These are phyloP conservation scores for Crepidotus variabilis DNA, from an alignment of 768 basidiomycete genomes.

Conservation along the genomic window DNA sequence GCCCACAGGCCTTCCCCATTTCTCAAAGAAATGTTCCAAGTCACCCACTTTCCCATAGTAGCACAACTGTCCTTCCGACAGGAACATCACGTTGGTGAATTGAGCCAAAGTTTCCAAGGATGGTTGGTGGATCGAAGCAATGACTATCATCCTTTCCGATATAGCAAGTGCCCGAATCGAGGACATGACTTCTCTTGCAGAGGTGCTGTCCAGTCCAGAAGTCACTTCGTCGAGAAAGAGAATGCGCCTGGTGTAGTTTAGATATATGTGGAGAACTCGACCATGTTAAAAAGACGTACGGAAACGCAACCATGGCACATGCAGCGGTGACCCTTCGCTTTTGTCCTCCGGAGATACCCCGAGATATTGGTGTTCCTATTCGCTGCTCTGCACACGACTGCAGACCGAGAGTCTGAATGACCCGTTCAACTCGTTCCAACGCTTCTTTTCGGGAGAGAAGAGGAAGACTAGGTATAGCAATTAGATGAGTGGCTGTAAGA, in stretches of 20 bases:
- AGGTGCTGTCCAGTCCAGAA: slow-evolving; percentile 51
- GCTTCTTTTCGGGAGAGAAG: slow-evolving; percentile 32
- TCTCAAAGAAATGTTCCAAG: slow-evolving; percentile 34
- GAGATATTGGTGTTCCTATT: slow-evolving; percentile 55
- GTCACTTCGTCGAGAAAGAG: slow-evolving; percentile 64
- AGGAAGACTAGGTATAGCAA: slow-evolving; percentile 25
- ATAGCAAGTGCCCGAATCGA: slow-evolving; percentile 41
- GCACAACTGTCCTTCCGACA: slow-evolving; percentile 48
- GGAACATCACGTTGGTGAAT: slow-evolving; percentile 56
- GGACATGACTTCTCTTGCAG: slow-evolving; percentile 37
- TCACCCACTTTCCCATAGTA: slow-evolving; percentile 39
- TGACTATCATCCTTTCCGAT: slow-evolving; percentile 48
- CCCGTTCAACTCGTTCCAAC: slow-evolving; percentile 35
- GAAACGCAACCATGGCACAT: slow-evolving; percentile 55
- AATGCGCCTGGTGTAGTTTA: slow-evolving; percentile 33
- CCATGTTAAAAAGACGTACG: slow-evolving; percentile 23
- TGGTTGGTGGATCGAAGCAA: slow-evolving; percentile 70
- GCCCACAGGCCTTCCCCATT: slow-evolving; percentile 34
- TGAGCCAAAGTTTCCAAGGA: slow-evolving; percentile 54
- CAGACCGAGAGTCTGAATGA: slow-evolving; percentile 44
- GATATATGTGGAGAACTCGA: neutral
- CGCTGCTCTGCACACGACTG: slow-evolving; percentile 41
- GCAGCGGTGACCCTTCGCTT: slow-evolving; percentile 61
- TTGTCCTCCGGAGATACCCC: slow-evolving; percentile 66
- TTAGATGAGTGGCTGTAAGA: neutral